Base-by-base conservation (phyloP, 805 yeast genomes). In the Starmera caribaea region DNA sequence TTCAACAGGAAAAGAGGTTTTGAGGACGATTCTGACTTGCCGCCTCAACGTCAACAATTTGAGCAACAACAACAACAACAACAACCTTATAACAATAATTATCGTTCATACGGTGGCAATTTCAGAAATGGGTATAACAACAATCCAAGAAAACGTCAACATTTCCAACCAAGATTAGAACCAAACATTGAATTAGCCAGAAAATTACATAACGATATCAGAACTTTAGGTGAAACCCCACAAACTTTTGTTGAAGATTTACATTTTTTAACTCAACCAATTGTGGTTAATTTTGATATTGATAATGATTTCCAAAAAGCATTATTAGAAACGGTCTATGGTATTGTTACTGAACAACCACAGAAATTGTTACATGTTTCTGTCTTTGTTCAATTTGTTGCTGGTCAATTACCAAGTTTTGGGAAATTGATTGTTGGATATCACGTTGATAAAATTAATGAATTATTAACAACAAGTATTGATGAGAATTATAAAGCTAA, bases 321-420 rank as follows among this genome's bases (percentile, higher is more conserved):
- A 3, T 63, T 85, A 16, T 61, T 85, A 43, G 68, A 71, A 37
- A 82, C 85, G 2, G 54, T 88, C 21, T 71, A 72, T 40, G 85
- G 95, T 3, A 72, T 84, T 34, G 68, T 81, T 10, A 61, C 74
- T 26, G 97, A 92, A 59, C 96, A 90, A 59, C 97, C 99, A 0
- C 95, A 89, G 46, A 92, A 89, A 57, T 73, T 81, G 43, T 76
- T 80, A 12, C 73, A 79, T n/a, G 59, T 90, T 41, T 73, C 87
- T 24, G 76, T 79, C 8, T 66, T 87, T 47, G 62, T 88, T 5
- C 71, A 80, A 51, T 65, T 79, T 16, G 77, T 85, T 36, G 80
- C 82, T 60, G 66, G 81, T 17, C 71, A 71, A 42, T 77, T 76
- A 57, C 71, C 74, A 30, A 64, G 73, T 31, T 78, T 85, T 34